Evolutionary conservation across 345 rosid species (phyloP), one percentile per base, ranked within the genome.

Genomic region (Sonneratia alba): DNA sequence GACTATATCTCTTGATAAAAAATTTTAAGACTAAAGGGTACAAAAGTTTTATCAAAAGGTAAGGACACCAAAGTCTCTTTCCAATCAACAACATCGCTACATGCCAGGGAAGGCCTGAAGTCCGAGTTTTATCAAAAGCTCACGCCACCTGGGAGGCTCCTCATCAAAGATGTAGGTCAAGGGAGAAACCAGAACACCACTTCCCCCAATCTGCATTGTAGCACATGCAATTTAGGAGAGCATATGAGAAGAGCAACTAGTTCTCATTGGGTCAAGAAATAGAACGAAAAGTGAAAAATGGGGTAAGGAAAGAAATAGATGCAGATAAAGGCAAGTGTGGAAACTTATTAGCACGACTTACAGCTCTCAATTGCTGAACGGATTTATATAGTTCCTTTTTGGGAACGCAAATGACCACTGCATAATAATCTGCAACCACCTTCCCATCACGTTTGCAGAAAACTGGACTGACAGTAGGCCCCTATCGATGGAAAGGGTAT

Each of bases 161-260:
- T 95, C 98, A 63, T 95, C 97, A 10, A 95, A 95, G 51, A 95
- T 95, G 86, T 95, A 95, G 74, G 99, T 95, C 76, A 92, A 56
- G 18, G 96, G 97, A 27, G 98, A 92, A 72, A 90, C 74, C 77
- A 95, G 83, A 68, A 95, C 97, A 40, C 97, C 92, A 4, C 98
- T 90, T n/a, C 98, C 99, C 64, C 97, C 99, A 12, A 88, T 81
- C 96, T 88, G 92, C 80, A 82, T 10, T 3, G 51, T 62, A 36
- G 14, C 67, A 66, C 64, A 24, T 40, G 10, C 68, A 62, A 75
- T 36, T 0, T 32, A 48, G 6, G 5, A 61, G 66, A 61, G 27
- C 12, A 24, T 11, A 5, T 1, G 24, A 21, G 6, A 21, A 1
- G 62, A 56, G 62, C 21, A 0, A n/a, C 2, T 4, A 47, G 15